Base-by-base conservation (phyloP, 2,329 filamentous ascomycete species). In the Exophiala sp. region DNA sequence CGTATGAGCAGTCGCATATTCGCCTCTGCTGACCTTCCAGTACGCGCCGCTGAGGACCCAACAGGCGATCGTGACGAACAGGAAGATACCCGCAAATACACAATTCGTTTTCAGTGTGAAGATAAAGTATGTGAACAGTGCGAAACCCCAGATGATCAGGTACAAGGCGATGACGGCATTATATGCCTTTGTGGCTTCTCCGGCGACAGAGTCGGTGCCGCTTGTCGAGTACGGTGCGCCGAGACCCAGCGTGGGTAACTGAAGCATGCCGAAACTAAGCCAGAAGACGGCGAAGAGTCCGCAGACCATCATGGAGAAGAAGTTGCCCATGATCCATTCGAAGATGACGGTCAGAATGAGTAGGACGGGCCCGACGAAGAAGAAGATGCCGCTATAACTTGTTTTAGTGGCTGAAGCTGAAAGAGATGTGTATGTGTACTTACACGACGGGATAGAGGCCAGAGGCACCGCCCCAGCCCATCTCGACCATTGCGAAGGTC, bases 241-340 rank as follows among this genome's bases (percentile, higher is more conserved):
- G 14, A 62, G 58, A n/a, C 56, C 57, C 18, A 62, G 50, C 5
- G 58, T 62, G 9, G 60, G 60, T 7, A 62, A 52, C 32, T 58
- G 58, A 6, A 62, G 51, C 49, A 62, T 54, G 42, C 60, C 60
- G 45, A 62, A 62, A 29, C 49, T 55, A 6, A 61, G 54, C 60
- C 60, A 62, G 56, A 62, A 62, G 16, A 61, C 60, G 11, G 60
- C 42, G 32, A 62, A 61, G 24, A 62, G 53, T 8, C 58, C 58
- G 42, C 58, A 60, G 9, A 60, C 58, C 60, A 61, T 61, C 60
- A 62, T 62, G 33, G 55, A 53, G 55, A 61, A 60, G 54, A 62
- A 61, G 41, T 62, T 61, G 47, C 57, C 57, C 59, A 61, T 61
- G 56, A 61, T 61, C 59, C 59, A 61, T 57, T 61, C 59, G 42